Base-by-base conservation (phyloP, 495 filamentous ascomycete species). In the Trichoderma gamsii region DNA sequence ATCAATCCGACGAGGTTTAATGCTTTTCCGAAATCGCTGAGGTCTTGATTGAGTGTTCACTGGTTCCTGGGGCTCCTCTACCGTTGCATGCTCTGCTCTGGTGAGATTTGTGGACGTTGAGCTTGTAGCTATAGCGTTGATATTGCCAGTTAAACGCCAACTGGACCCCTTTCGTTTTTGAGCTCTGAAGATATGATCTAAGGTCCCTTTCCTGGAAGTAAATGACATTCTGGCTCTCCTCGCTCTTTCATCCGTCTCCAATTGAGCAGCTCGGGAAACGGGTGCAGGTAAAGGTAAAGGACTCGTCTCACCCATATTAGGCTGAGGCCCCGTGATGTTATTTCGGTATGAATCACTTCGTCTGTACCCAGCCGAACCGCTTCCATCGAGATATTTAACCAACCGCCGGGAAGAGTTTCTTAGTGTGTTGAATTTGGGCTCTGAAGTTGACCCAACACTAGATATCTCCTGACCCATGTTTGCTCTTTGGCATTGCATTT, bases 1-100 rank as follows among this genome's bases (percentile, higher is more conserved):
- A 68, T 89, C 82, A 21, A 90, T 51, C 11, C 79, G 80, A n/a
- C 72, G 80, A 32, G 89, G 89, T 0, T 71, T 75, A 3, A 76
- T 73, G 66, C 81, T 79, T 69, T 86, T 90, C 61, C 81, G 75
- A 4, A 71, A 72, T 44, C 73, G 76, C 4, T 73, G 51, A 49
- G 72, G 77, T 65, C 64, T 69, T 67, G 69, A 5, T 43, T 9
- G 59, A 16, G 12, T 44, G 68, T 72, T 61, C 41, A 72, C 71
- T 68, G 70, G 71, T 9, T 73, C 69, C 44, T 74, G 68, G 29
- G 75, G 16, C 0, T 77, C 12, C 0, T 81, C 70, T 63, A 71
- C 27, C 18, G 67, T 68, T 35, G 79, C 70, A 29, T 75, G 74
- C n/a, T 71, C 69, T 41, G 76, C 72, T 41, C 9, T 27, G 35